These are phyloP conservation scores for Musa beccarii DNA, from an alignment of 176 grass and related monocot genomes.

Conservation along the genomic window DNA sequence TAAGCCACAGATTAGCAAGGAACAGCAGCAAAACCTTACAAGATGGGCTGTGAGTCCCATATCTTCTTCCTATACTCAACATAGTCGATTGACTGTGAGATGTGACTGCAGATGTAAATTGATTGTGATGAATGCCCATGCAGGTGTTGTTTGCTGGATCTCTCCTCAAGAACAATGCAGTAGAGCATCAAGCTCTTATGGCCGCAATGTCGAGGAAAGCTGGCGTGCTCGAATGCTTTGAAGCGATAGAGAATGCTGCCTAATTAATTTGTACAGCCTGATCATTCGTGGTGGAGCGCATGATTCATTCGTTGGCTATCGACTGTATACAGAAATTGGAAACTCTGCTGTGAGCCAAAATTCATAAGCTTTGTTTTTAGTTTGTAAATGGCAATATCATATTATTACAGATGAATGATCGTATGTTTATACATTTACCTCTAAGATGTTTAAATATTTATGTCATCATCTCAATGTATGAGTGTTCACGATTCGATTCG, in stretches of 20 bases:
- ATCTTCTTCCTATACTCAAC: background rate
- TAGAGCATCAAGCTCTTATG: conserved; percentile 59
- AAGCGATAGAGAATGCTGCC: conserved; percentile 71
- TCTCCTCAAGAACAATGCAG: conserved; percentile 83
- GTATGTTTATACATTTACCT: too few species aligned
- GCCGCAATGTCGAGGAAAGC: conserved; percentile 75
- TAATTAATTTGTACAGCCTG: conserved; percentile 18
- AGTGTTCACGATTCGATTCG: too few species aligned
- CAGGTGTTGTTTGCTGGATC: conserved; percentile 71
- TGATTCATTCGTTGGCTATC: too few species aligned
- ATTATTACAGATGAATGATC: too few species aligned
- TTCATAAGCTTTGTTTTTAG: too few species aligned
- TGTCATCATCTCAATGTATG: too few species aligned
- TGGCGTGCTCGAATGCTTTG: conserved; percentile 62
- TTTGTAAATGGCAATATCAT: too few species aligned
- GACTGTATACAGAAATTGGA: too few species aligned
- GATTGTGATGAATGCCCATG: background rate
- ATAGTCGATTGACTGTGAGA: too few species aligned
- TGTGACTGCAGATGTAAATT: background rate
- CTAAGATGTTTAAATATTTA: too few species aligned
- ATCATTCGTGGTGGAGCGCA: background rate
- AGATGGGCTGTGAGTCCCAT: conserved; percentile 78
- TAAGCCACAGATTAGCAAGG: conserved; percentile 59
- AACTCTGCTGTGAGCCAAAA: too few species aligned
- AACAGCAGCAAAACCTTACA: conserved; percentile 91